Conservation (phyloP, 805 yeast species). For the Starmerella sirachaensis region DNA sequence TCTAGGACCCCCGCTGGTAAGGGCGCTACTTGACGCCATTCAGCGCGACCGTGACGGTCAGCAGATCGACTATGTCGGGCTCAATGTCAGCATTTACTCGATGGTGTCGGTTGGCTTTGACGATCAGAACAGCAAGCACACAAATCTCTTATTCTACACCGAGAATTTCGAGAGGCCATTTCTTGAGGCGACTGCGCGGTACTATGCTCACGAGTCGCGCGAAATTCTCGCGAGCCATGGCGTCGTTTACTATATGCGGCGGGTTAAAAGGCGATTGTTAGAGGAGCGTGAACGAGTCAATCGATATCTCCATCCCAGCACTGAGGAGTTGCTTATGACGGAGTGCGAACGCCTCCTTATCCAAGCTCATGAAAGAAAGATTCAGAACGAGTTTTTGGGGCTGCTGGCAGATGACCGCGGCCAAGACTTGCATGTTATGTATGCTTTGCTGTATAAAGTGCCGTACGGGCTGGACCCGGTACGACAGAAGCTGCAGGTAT, state of each 20-base stretch:
- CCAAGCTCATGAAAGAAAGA: constrained; percentile 58
- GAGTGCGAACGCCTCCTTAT: constrained; percentile 67
- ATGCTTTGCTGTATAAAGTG: constrained; percentile 60
- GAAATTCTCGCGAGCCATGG: constrained; percentile 58
- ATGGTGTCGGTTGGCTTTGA: constrained; percentile 86
- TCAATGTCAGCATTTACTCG: constrained; percentile 69
- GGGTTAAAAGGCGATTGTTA: constrained; percentile 67
- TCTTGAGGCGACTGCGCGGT: constrained; percentile 43
- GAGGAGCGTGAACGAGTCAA: constrained; percentile 75
- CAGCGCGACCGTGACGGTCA: constrained; percentile 69
- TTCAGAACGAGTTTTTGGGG: constrained; percentile 66
- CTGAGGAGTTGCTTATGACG: constrained; percentile 64
- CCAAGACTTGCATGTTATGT: constrained; percentile 68
- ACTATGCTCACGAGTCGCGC: constrained; percentile 56
- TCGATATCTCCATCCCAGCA: constrained; percentile 72
- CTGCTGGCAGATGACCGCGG: constrained; percentile 61
- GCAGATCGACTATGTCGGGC: constrained; percentile 50
- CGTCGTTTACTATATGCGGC: constrained; percentile 80
- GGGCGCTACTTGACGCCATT: constrained; percentile 64
- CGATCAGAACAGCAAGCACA: constrained; percentile 74
- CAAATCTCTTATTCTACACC: constrained; percentile 70
- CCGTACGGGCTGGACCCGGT: constrained; percentile 69
- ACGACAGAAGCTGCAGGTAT: constrained; percentile 57
- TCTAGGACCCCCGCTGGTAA: constrained; percentile 47
- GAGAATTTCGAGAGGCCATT: constrained; percentile 68